Evolutionary conservation across 176 grass and related monocot species (phyloP).

Genomic region (Eleusine coracana): DNA sequence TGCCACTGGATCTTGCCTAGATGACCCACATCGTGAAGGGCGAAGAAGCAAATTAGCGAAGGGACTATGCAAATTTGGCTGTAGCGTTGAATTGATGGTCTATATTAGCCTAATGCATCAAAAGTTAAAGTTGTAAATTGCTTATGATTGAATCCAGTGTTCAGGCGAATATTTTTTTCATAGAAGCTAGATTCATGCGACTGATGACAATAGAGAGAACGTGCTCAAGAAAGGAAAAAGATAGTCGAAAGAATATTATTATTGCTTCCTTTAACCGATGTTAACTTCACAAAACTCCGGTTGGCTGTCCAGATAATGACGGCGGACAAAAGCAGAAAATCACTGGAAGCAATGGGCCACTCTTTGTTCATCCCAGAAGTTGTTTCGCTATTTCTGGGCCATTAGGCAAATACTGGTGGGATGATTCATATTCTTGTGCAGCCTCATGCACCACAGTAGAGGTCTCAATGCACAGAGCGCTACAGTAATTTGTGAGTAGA

Average conservation of each 20-base stretch:
- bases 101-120: not conserved
- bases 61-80: not conserved
- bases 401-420: not conserved
- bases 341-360: no score
- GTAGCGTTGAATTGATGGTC: not conserved
- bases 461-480: no score
- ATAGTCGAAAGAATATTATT: no score
- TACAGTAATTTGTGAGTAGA: no score
- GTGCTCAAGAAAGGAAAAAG: not conserved
- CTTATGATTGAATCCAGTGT: not conserved
- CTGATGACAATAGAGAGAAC: not conserved
- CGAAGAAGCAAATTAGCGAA: not conserved
- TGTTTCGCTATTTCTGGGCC: not conserved
- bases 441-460: not conserved
- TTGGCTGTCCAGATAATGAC: no score
- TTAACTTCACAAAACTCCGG: no score
- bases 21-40: not conserved
- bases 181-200: not conserved
- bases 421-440: not conserved
- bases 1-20: not conserved
- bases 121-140: not conserved
- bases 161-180: not conserved
- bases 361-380: no score
- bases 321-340: no score
- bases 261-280: no score